Evolutionary conservation across 805 yeast genomes (phyloP), one percentile per base, ranked within the genome.

Genomic region (Grigorovia jiainica): DNA sequence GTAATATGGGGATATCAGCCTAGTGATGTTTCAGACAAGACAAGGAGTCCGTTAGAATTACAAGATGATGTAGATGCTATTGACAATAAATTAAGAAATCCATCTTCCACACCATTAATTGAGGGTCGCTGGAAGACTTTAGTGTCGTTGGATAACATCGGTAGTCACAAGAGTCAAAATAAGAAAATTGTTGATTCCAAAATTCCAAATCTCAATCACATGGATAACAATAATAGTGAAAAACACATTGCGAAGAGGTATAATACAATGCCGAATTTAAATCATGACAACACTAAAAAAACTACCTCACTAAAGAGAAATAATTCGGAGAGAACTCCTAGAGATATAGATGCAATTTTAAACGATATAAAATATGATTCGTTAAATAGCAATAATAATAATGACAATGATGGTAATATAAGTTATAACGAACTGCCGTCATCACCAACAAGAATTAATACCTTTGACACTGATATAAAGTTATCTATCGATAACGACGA

Each of bases 1-100:
- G 63, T 61, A 2, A 52, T 60, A 8, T 61, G 65, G 65, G 49
- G 48, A 15, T 57, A 57, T 36, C 53, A 55, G 7, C 65, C 65
- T 2, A 31, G 25, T 3, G 40, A 45, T 19, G 48, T 43, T 25
- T 34, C 35, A 4, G 56, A 48, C 34, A 47, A 46, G 37, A 31
- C 43, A 3, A 29, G 40, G 11, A 49, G 54, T 34, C 48, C 57
- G 5, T 46, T 47, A 24, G 51, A 48, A 5, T 34, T 36, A n/a
- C 43, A 49, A 2, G 54, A 53, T 23, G 51, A 47, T 20, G 21
- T 36, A n/a, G 40, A 39, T 18, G 18, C 36, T 10, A 45, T 42
- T 8, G 34, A 36, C 17, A 36, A 34, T 17, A 41, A 25, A 11
- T 40, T 35, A 3, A 54, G 53, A 24, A 51, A 51, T 20, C 55